Evolutionary conservation across 805 yeast genomes (phyloP), one percentile per base, ranked within the genome.

Genomic region (Myxozyma monticola): DNA sequence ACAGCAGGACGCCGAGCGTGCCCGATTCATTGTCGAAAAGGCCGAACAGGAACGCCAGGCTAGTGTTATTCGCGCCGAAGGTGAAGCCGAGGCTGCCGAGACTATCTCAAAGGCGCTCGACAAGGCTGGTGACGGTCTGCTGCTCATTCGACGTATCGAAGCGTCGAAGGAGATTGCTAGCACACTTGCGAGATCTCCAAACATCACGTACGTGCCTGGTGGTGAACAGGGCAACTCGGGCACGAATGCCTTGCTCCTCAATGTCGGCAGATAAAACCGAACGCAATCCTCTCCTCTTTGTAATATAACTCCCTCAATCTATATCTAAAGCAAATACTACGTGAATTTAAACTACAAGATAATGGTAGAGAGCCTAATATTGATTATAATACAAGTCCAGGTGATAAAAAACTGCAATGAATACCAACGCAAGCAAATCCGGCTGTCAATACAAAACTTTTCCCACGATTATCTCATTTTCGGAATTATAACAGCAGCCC

Each of bases 41-140:
- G 98, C 98, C 7, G 97, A 93, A 70, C 99, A 93, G 73, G 98
- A 91, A 70, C 81, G 96, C 67, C 90, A 85, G 69, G 99, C 98
- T 1, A 75, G 87, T 41, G 88, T 93, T 63, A 90, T 93, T 60
- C 82, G 98, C 64, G 99, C 99, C 25, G 99, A 93, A 72, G 99
- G 98, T 72, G 99, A 93, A 73, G 99, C 99, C 43, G 98, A 93
- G 70, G 88, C 96, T 51, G 99, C 99, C 2, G 98, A 93, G 54
- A 83, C 83, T 54, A 93, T 93, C 56, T 88, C 96, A 30, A 87
- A 83, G 70, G 97, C 98, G 3, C 78, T 93, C 60, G 80, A 84
- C 47, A 90, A 89, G 74, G 89, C 95, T 21, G 99, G 99, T 68
- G 98, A 93, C 66, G 98, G 98, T 60, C 76, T 93, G 61, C 76